Base-by-base conservation (phyloP, 2,329 filamentous ascomycete species). In the Calonectria pseudoturangicola region DNA sequence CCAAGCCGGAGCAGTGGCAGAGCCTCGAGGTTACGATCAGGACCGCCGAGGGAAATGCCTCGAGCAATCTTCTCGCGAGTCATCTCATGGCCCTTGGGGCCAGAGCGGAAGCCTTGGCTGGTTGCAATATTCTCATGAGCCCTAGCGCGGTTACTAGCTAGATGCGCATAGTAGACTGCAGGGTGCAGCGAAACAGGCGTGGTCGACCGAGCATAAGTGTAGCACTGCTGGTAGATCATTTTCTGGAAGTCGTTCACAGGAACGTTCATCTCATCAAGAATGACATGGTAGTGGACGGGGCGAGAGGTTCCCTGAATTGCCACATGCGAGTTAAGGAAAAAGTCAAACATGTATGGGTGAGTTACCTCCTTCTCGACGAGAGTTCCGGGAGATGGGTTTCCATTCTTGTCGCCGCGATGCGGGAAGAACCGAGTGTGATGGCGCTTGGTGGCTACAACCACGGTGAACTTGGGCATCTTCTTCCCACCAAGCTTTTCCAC, bases 391-490 rank as follows among this genome's bases (percentile, higher is more conserved):
- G 96, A 83, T 0, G 95, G 90, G 80, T 98, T 99, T 43, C 88
- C 90, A 76, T 98, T 97, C 62, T 88, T 89, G 81, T 99, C 97
- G 21, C 83, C 84, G 0, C 86, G 83, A 60, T 91, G 89, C 0
- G 97, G 96, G 86, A 98, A 98, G 83, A 98, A 95, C 18, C 97
- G 94, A 66, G 98, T 92, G 80, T 98, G 96, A 77, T 99, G 97
- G 3, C 97, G 93, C 89, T 99, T 99, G 1, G 94, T 96, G 1
- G 94, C 96, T 56, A 98, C 90, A 48, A 98, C 91, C 13, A 98
- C 95, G 0, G 95, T 95, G 79, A 98, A 92, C 81, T 94, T 94
- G 3, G 94, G 86, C 2, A 91, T 75, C 1, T 77, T 75, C 1
- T 62, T 71, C 1, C 78, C 68, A 2, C 79, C 81, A 4, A 82